Conservation (phyloP, 2,329 filamentous ascomycete genomes). For the Fusarium anguioides region DNA sequence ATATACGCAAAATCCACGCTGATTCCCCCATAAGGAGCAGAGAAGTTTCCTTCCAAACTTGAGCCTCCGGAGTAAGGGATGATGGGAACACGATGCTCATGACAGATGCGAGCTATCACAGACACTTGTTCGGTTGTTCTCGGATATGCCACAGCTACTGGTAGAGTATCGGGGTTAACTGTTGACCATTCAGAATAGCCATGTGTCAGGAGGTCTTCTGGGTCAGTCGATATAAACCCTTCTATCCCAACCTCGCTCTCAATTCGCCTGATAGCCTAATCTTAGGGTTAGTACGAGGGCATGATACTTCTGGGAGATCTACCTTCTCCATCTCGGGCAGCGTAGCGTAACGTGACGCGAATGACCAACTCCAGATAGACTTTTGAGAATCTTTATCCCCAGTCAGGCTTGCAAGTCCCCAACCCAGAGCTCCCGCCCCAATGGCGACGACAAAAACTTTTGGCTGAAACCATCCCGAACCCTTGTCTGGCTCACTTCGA, state of each 20-base stretch:
- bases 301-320: conserved; percentile 22
- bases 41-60: conserved; percentile 90
- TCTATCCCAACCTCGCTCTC: conserved; percentile 59
- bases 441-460: conserved; percentile 54
- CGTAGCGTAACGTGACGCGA: conserved; percentile 53
- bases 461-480: conserved; percentile 45
- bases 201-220: conserved; percentile 69
- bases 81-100: conserved; percentile 83
- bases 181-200: conserved; percentile 77
- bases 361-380: conserved; percentile 29
- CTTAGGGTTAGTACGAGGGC: conserved; percentile 6
- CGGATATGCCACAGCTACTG: conserved; percentile 73
- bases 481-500: conserved; percentile 6
- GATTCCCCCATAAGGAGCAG: conserved; percentile 85
- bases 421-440: conserved; percentile 55
- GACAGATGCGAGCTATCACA: conserved; percentile 73
- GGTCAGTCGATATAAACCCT: conserved; percentile 71
- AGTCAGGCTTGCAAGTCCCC: conserved; percentile 52
- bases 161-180: conserved; percentile 68
- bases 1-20: conserved; percentile 91
- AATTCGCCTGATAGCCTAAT: conserved; percentile 67
- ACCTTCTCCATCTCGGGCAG: conserved; percentile 57
- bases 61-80: conserved; percentile 89
- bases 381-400: conserved; percentile 11
- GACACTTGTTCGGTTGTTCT: conserved; percentile 70